Evolutionary conservation across 345 rosid genomes (phyloP), one percentile per base, ranked within the genome.

Genomic region (Dimocarpus longan): DNA sequence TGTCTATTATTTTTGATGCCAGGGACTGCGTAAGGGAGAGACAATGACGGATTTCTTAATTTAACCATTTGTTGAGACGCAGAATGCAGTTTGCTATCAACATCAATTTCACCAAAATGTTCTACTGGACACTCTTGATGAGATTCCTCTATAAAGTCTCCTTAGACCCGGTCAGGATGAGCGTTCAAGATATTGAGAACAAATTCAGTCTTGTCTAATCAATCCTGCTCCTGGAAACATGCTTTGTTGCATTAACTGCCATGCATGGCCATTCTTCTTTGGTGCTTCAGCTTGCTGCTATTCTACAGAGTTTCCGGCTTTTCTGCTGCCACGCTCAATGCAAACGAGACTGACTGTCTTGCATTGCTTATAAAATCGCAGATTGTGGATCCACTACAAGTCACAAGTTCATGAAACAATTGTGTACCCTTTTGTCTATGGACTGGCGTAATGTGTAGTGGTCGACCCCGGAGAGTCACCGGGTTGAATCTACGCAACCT

Each of bases 381-480:
- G 54, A 46, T 39, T 15, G 0, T 15, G 28, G 62, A 70, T 50
- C 74, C 62, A 13, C 18, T 50, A n/a, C 13, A 8, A 26, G 32
- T 70, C 74, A 70, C 54, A 39, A 50, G 22, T 13, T 70, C 43
- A 7, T 70, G 74, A 62, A 70, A 70, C 19, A n/a, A 70, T 48
- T 70, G 22, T 24, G 2, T 15, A 18, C 43, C 12, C 32, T 50
- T 26, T 39, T 70, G 74, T 57, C 24, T 24, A 16, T 70, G 74
- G 60, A n/a, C 19, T 15, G 74, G 43, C 13, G 60, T 70, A 3
- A 70, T 43, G 18, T 70, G 62, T 12, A 15, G 6, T 21, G 6
- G n/a, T 8, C 10, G 21, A 1, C 28, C 7, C 19, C 21, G 6
- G 46, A 70, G 62, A 16, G 24, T 48, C 22, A 48, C 39, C 28